Evolutionary conservation across 1,284 basidiomycete genomes (phyloP).

Genomic region (Ceratobasidium sp.): DNA sequence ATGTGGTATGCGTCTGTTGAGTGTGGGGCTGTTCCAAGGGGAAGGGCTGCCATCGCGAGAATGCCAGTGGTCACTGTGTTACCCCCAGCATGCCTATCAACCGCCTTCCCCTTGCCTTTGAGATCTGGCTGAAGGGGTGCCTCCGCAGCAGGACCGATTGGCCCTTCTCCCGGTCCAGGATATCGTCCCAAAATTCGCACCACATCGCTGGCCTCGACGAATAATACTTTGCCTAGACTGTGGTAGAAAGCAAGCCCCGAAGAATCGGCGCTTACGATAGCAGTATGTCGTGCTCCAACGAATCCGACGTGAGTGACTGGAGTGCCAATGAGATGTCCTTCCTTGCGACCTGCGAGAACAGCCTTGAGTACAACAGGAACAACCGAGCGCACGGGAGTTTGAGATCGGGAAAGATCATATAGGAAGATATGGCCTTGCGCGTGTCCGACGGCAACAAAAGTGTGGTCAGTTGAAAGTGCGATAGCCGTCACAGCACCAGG

Average conservation of each 20-base stretch:
- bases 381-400: conserved; percentile 74
- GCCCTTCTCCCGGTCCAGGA: conserved; percentile 63
- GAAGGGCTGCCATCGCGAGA: conserved; percentile 83
- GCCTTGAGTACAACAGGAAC: conserved; percentile 72
- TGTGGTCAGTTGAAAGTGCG: conserved; percentile 92
- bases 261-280: conserved; percentile 91
- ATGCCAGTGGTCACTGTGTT: conserved; percentile 54
- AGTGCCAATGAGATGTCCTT: conserved; percentile 90
- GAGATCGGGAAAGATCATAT: conserved; percentile 81
- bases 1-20: conserved; percentile 85
- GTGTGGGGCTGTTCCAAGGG: conserved; percentile 80
- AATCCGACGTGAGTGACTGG: conserved; percentile 90
- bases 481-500: conserved; percentile 90
- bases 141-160: conserved; percentile 33
- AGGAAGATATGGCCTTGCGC: conserved; percentile 86
- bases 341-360: conserved; percentile 84
- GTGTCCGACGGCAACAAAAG: conserved; percentile 92
- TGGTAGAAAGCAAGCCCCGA: conserved; percentile 95
- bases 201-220: conserved; percentile 94
- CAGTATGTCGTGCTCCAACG: conserved; percentile 93
- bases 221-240: conserved; percentile 92
- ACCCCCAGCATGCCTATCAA: background rate
- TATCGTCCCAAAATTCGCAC: conserved; percentile 94
- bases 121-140: conserved; percentile 24
- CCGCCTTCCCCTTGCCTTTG: conserved; percentile 35